Evolutionary conservation across 2,329 filamentous ascomycete genomes (phyloP), one percentile per base, ranked within the genome.

Genomic region (Verticillium zaregamsianum): DNA sequence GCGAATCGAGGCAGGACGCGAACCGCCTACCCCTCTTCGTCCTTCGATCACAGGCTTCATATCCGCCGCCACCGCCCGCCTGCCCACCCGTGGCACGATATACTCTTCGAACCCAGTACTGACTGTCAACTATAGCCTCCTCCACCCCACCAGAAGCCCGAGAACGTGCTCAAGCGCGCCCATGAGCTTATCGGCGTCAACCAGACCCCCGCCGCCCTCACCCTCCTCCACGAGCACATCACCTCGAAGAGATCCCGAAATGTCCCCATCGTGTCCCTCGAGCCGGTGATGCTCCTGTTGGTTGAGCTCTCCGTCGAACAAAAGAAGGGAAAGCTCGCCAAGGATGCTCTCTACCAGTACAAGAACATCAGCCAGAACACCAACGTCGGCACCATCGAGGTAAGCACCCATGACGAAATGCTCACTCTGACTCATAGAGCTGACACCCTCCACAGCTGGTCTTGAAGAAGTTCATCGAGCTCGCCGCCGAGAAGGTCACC

Each of bases 361-460:
- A 99, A 99, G 86, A 99, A 99, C 79, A 98, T 97, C 69, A 94
- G 93, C 61, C 95, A 99, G 79, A 99, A 99, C 82, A 97, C 94
- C 70, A 98, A 98, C 75, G 93, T 99, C 68, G 93, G 88, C 70
- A 99, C 95, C 65, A 99, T 99, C 76, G 95, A 98, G 87, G 90
- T 92, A 80, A 59, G 61, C 8, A n/a, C 20, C 8, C 23, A 11
- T n/a, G 54, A 31, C 8, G 54, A 55, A 23, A 31, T 55, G 28
- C 25, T 17, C 17, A 15, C 20, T n/a, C n/a, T 49, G 25, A 55
- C 17, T 31, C 54, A 55, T 17, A 33, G 31, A 25, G 20, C 54
- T 55, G n/a, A 55, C 54, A 5, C n/a, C 17, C 45, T 28, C 54
- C 69, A 67, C 71, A 91, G 89, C 83, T 96, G 69, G 95, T 99